Percentiles rank a stretch among this genome's conserved stretches.
Evolutionary conservation across 805 yeast species (phyloP).

Genomic region (Nadsonia fulvescens): DNA sequence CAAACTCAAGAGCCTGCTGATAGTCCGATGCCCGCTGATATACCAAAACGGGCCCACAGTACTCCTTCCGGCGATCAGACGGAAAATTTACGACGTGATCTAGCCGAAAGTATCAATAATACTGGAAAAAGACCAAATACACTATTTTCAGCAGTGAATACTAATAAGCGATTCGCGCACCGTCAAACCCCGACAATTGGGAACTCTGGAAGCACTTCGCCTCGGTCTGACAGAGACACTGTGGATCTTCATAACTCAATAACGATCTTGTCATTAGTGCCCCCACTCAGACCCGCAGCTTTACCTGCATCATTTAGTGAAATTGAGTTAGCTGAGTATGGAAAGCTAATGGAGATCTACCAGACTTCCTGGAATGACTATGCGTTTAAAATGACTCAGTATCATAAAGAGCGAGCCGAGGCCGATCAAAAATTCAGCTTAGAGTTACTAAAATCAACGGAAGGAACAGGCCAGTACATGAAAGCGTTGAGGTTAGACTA

Average conservation of each 20-base stretch:
- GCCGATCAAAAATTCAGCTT: slow-evolving; percentile 10
- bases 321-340: slow-evolving; percentile 8
- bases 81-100: not conserved
- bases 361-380: slow-evolving; percentile 13
- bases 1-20: not conserved
- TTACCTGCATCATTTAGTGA: slow-evolving; percentile 7
- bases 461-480: slow-evolving; percentile 8
- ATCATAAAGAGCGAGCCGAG: slow-evolving; percentile 11
- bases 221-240: not conserved
- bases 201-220: slow-evolving; percentile 1
- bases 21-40: not conserved
- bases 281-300: slow-evolving; percentile 12
- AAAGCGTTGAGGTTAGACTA: slow-evolving; percentile 13
- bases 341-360: slow-evolving; percentile 9
- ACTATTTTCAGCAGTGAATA: slow-evolving; percentile 6
- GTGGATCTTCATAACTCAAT: slow-evolving; percentile 11
- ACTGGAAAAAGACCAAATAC: no score
- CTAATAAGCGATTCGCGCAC: no score
- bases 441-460: slow-evolving; percentile 6
- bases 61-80: slow-evolving; percentile 1
- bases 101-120: not conserved
- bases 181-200: slow-evolving; percentile 5
- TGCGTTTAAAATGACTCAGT: slow-evolving; percentile 9
- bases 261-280: slow-evolving; percentile 8
- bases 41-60: not conserved